Conservation (phyloP, 1,284 basidiomycete species). For the Heliocybe sulcata region DNA sequence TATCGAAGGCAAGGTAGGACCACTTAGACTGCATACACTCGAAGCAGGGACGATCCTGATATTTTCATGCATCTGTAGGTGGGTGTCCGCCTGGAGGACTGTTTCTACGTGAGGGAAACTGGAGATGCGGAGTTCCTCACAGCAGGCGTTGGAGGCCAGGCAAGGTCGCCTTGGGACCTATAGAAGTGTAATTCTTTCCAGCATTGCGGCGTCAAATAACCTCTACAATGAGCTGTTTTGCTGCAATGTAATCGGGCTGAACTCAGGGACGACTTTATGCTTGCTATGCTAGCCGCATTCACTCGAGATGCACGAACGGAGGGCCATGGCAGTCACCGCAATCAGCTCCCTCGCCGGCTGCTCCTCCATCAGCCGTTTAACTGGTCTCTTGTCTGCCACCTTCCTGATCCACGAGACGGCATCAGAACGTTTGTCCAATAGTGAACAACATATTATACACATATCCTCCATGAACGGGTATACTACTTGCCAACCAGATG, state of each 20-base stretch:
- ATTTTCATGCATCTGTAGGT: slow-evolving; percentile 28
- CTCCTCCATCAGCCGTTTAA: too few species aligned
- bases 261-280: too few species aligned
- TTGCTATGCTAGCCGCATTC: too few species aligned
- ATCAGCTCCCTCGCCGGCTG: too few species aligned
- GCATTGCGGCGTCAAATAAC: too few species aligned
- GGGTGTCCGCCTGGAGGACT: slow-evolving; percentile 79
- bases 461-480: background rate
- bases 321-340: too few species aligned
- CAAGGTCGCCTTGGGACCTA: slow-evolving; percentile 37
- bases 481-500: background rate
- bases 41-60: background rate
- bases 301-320: too few species aligned
- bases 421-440: background rate
- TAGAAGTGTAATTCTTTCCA: background rate
- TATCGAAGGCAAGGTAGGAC: slow-evolving; percentile 59
- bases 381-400: too few species aligned
- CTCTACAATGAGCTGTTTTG: background rate
- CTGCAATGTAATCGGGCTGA: background rate
- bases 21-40: background rate
- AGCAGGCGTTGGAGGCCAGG: slow-evolving; percentile 51
- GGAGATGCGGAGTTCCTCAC: slow-evolving; percentile 55
- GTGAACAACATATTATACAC: background rate
- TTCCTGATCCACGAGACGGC: too few species aligned
- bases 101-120: slow-evolving; percentile 54